phyloP scores from a whole-genome alignment of 1,284 basidiomycete species.

The Sanghuangporus sanghuang region DNA sequence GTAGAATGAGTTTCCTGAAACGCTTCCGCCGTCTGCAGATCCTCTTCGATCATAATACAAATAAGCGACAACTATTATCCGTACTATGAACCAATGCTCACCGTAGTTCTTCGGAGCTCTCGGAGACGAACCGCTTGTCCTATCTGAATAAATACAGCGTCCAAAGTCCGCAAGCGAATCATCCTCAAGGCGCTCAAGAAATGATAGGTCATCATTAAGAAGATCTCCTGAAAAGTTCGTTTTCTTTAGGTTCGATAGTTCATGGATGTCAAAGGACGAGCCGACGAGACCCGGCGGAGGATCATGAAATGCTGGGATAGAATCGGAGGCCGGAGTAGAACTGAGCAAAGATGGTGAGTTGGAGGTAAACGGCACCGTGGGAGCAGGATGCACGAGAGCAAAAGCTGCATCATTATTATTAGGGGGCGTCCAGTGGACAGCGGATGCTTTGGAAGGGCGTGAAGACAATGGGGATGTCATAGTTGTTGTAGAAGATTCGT shows the following conservation, averaged over 20 bases:
- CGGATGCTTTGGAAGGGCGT: not conserved
- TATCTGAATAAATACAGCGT: not conserved
- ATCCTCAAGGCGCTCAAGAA: conserved; percentile 13
- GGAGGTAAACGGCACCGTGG: not conserved
- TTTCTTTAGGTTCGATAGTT: conserved; percentile 5
- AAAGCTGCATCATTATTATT: not conserved
- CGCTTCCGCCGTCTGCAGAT: not conserved
- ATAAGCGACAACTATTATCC: not conserved
- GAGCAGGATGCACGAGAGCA: not conserved
- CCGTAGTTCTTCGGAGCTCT: not conserved
- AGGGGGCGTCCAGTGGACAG: not conserved
- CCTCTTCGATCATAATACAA: not conserved
- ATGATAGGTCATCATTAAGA: conserved; percentile 16
- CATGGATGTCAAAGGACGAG: conserved; percentile 13
- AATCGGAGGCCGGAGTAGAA: not conserved
- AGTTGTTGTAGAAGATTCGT: not conserved
- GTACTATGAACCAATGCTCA: not conserved
- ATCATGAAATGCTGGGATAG: conserved; percentile 4
- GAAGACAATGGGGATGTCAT: not conserved
- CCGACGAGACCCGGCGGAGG: conserved; percentile 1
- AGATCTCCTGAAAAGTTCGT: conserved; percentile 11
- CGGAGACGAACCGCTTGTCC: not conserved
- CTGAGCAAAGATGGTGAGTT: not conserved
- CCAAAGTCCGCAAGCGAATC: conserved; percentile 11
- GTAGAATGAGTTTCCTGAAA: not conserved